These are phyloP conservation scores for Castanopsis chinensis DNA, from an alignment of 306 rosid genomes.

Conservation along the genomic window DNA sequence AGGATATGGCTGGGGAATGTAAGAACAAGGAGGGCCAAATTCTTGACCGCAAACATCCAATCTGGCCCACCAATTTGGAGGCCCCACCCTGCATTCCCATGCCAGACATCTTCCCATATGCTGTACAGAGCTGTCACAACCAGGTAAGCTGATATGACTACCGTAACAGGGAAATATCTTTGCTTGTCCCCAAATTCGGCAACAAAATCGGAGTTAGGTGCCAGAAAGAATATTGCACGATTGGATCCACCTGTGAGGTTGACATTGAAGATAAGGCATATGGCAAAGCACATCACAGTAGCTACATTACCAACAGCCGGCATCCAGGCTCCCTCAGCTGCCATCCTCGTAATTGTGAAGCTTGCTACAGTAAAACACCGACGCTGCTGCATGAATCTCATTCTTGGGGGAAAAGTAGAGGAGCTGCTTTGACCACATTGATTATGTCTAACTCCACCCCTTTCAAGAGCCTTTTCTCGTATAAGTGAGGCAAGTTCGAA, in stretches of 20 bases:
- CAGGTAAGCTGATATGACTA: conserved; percentile 76
- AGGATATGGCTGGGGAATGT: conserved; percentile 96
- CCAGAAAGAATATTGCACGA: conserved; percentile 90
- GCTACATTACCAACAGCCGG: conserved; percentile 98
- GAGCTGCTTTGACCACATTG: conserved; percentile 63
- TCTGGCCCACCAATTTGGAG: conserved; percentile 97
- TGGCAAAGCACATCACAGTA: conserved; percentile 88
- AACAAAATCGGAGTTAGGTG: conserved; percentile 93
- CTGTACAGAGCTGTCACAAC: conserved; percentile 72
- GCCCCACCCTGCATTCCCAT: conserved; percentile 94
- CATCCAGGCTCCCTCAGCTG: conserved; percentile 99
- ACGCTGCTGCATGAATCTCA: conserved; percentile 87
- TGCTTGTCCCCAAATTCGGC: conserved; percentile 98
- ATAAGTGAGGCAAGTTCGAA: conserved; percentile 78
- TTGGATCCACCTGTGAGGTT: conserved; percentile 93
- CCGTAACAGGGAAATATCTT: conserved; percentile 83
- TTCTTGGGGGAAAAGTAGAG: conserved; percentile 62
- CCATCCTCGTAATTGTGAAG: conserved; percentile 82
- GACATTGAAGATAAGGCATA: conserved; percentile 80
- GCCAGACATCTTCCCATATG: conserved; percentile 95
- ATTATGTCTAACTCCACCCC: conserved; percentile 65
- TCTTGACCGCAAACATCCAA: conserved; percentile 92
- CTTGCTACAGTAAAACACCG: conserved; percentile 64
- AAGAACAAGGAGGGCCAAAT: conserved; percentile 90
- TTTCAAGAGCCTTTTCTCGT: conserved; percentile 66